Conservation (phyloP, 495 filamentous ascomycete species). For the Penicillium pulvis region DNA sequence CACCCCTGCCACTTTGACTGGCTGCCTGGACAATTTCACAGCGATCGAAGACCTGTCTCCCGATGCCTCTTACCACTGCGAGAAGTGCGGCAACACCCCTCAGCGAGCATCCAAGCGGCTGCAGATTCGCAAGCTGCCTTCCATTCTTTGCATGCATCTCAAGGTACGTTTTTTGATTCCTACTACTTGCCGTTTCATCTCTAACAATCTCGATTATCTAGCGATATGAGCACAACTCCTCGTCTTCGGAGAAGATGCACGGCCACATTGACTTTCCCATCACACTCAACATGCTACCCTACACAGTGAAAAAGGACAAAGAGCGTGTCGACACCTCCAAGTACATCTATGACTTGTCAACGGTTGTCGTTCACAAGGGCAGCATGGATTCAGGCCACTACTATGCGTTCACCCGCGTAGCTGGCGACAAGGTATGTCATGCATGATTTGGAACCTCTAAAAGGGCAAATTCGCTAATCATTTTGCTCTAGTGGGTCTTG, state of each 20-base stretch:
- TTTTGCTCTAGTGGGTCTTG: conserved; percentile 68
- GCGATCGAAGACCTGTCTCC: conserved; percentile 67
- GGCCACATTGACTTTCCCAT: conserved; percentile 80
- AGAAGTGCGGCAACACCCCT: conserved; percentile 66
- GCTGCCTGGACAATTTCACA: conserved; percentile 83
- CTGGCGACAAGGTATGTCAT: conserved; percentile 68
- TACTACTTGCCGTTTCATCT: neutral
- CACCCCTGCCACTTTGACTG: conserved; percentile 61
- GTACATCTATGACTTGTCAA: conserved; percentile 77
- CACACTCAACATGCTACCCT: conserved; percentile 84
- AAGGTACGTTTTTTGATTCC: conserved; percentile 58
- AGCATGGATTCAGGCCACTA: conserved; percentile 91
- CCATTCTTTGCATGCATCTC: conserved; percentile 86
- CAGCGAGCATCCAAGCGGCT: conserved; percentile 79
- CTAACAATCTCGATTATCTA: conserved; percentile 28
- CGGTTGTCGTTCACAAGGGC: conserved; percentile 81
- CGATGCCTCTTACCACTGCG: conserved; percentile 75
- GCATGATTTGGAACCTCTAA: neutral
- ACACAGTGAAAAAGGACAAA: conserved; percentile 64
- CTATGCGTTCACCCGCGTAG: conserved; percentile 72
- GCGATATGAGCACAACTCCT: conserved; percentile 76
- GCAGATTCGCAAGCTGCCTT: conserved; percentile 75
- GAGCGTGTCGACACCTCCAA: conserved; percentile 44
- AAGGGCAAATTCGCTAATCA: conserved; percentile 19
- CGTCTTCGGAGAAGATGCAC: conserved; percentile 74